Conservation (phyloP, 352 stramenopile genomes). For the Phytophthora hybrid region DNA sequence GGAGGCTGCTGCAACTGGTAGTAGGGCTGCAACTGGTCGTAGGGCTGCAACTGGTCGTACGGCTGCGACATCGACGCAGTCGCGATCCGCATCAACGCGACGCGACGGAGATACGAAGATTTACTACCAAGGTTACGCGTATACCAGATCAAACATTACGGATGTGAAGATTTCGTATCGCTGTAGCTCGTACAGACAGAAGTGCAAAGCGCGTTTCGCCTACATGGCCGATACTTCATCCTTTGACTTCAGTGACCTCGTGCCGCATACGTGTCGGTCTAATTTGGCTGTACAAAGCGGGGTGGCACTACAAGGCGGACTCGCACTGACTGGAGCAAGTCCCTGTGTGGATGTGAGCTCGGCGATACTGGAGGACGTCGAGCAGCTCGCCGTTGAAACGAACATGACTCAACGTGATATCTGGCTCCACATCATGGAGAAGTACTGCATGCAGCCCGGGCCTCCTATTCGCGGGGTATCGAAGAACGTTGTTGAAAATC, state of each 20-base stretch:
- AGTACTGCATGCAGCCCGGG: constrained; percentile 4
- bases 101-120: constrained; percentile 2
- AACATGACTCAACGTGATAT: constrained; percentile 7
- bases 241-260: constrained; percentile 7
- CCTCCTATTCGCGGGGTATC: constrained; percentile 2
- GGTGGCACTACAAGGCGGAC: neutral
- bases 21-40: neutral
- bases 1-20: too few relatives aligned
- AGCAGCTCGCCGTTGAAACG: constrained; percentile 4
- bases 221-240: neutral
- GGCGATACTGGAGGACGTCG: constrained; percentile 1
- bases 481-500: constrained; percentile 8
- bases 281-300: too few relatives aligned
- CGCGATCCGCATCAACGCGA: neutral
- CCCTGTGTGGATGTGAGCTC: neutral
- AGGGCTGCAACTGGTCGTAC: too few relatives aligned
- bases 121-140: constrained; percentile 8
- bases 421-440: neutral
- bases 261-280: neutral
- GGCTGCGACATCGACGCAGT: too few relatives aligned
- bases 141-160: neutral
- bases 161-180: constrained; percentile 4
- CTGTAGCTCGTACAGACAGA: constrained; percentile 3
- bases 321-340: too few relatives aligned
- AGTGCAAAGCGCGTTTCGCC: neutral